A percentile compares a stretch with the other conserved stretches of the same genome.
Evolutionary conservation across 495 filamentous ascomycete genomes (phyloP).

Genomic region (Aspergillus indologenus): DNA sequence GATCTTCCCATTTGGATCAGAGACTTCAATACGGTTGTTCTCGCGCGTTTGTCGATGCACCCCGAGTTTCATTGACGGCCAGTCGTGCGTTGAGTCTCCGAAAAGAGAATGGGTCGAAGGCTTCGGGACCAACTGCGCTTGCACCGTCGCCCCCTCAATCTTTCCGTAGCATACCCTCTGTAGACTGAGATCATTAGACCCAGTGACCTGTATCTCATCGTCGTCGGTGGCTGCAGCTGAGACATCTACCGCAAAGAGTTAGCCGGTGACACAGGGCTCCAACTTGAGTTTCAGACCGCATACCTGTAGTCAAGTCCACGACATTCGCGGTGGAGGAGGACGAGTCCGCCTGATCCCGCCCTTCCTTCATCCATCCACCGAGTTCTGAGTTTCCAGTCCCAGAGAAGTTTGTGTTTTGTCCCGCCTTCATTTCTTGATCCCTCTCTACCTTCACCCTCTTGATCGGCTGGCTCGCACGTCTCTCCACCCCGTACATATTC

Average conservation of each 20-base stretch:
- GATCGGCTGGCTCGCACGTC: conserved; percentile 56
- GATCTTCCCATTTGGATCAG: conserved; percentile 63
- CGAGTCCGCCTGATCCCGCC: conserved; percentile 30
- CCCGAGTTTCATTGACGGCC: conserved; percentile 71
- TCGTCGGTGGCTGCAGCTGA: conserved; percentile 30
- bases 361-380: conserved; percentile 62
- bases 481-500: conserved; percentile 66
- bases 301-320: conserved; percentile 66
- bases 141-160: conserved; percentile 65
- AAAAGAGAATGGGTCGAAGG: conserved; percentile 53
- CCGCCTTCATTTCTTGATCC: conserved; percentile 35
- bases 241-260: conserved; percentile 19
- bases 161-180: conserved; percentile 85
- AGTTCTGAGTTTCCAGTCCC: conserved; percentile 53
- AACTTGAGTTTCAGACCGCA: neutral
- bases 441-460: conserved; percentile 63
- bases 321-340: conserved; percentile 33
- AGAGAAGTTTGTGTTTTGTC: conserved; percentile 40
- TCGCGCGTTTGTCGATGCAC: conserved; percentile 56
- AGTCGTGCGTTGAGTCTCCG: conserved; percentile 38
- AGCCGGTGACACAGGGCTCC: neutral
- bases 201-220: conserved; percentile 44
- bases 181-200: conserved; percentile 39
- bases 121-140: conserved; percentile 65
- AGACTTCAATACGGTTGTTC: conserved; percentile 57